Percentiles rank a stretch among this genome's conserved stretches.
These are phyloP conservation scores for Stropharia rugosoannulata DNA, from an alignment of 768 basidiomycete species.

Conservation along the genomic window DNA sequence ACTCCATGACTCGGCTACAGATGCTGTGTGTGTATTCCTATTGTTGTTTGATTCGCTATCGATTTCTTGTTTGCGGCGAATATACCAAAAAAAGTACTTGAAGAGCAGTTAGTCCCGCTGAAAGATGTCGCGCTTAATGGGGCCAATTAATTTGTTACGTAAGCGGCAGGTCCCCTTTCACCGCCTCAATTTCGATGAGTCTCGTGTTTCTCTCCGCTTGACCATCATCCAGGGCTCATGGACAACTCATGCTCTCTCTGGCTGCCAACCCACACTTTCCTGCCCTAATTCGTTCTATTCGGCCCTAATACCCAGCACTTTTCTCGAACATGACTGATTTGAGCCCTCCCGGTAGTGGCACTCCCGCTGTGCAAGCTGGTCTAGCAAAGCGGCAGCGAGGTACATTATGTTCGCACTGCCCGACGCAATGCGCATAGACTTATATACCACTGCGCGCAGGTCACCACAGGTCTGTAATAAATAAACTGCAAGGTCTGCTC, in stretches of 20 bases:
- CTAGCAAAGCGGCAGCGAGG: conserved; percentile 10
- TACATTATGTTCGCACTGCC: not conserved
- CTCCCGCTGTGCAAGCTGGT: conserved; percentile 7
- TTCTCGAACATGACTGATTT: not conserved
- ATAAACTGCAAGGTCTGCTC: conserved; percentile 53
- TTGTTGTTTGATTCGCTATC: conserved; percentile 66
- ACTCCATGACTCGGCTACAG: conserved; percentile 21
- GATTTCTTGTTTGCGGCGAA: conserved; percentile 36
- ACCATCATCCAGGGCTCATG: conserved; percentile 10
- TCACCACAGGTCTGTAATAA: conserved; percentile 38
- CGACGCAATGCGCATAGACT: not conserved
- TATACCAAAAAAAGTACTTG: conserved; percentile 6
- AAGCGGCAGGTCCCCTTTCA: conserved; percentile 1
- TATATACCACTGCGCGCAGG: conserved; percentile 8
- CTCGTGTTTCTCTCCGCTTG: conserved; percentile 6
- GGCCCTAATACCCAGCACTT: not conserved
- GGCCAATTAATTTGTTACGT: not conserved
- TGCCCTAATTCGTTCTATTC: not conserved
- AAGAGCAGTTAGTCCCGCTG: not conserved
- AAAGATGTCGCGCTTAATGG: no score
- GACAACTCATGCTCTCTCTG: conserved; percentile 22
- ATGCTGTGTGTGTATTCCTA: conserved; percentile 28
- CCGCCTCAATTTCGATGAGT: not conserved
- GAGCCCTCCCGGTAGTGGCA: not conserved
- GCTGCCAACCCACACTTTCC: not conserved